These are phyloP conservation scores for Leccinum subgranulosum DNA, from an alignment of 768 basidiomycete species.

Conservation along the genomic window DNA sequence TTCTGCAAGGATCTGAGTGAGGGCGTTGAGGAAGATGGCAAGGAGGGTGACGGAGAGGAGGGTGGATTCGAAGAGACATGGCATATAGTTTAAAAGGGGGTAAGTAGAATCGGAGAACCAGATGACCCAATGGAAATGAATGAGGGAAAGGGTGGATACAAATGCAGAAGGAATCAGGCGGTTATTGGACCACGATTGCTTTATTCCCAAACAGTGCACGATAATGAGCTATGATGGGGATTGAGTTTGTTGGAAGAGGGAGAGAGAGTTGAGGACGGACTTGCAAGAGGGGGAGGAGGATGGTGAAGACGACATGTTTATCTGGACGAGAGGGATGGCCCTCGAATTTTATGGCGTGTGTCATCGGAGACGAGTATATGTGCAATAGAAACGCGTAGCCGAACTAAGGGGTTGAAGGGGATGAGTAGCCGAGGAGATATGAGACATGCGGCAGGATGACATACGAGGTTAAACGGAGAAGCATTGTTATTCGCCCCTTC, in stretches of 20 bases:
- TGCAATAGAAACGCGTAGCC: constrained; percentile 77
- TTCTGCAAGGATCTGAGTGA: constrained; percentile 65
- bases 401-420: constrained; percentile 40
- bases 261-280: constrained; percentile 33
- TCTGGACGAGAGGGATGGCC: constrained; percentile 63
- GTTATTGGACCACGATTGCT: constrained; percentile 58
- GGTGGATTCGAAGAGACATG: constrained; percentile 66
- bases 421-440: not conserved
- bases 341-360: constrained; percentile 43
- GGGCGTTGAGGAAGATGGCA: constrained; percentile 56
- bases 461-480: constrained; percentile 70
- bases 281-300: constrained; percentile 71
- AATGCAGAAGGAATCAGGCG: constrained; percentile 70
- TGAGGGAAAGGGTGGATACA: constrained; percentile 54
- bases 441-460: constrained; percentile 25
- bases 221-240: constrained; percentile 46
- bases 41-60: constrained; percentile 56
- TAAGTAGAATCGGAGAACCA: constrained; percentile 48
- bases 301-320: constrained; percentile 68
- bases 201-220: constrained; percentile 64
- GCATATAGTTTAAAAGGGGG: constrained; percentile 72
- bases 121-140: constrained; percentile 66
- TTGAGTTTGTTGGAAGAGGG: not conserved
- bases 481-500: constrained; percentile 58
- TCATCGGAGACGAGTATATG: constrained; percentile 65